Evolutionary conservation across 805 yeast species (phyloP).

Genomic region (Metschnikowia cerradonensis): DNA sequence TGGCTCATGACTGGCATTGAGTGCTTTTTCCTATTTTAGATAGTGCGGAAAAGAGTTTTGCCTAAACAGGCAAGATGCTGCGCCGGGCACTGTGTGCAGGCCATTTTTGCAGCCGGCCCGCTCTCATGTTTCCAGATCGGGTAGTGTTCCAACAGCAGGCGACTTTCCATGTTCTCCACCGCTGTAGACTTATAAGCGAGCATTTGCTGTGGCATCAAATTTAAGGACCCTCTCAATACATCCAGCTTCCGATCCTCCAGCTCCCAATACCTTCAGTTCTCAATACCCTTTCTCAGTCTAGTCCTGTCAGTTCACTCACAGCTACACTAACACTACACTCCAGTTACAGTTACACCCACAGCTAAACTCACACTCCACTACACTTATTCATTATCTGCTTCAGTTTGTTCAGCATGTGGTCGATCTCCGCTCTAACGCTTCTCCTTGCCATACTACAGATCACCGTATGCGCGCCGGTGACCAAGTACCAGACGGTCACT

Average conservation of each 20-base stretch:
- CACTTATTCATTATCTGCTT: background rate
- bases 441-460: slow-evolving; percentile 2
- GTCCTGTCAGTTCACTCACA: background rate
- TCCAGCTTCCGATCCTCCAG: too few relatives aligned
- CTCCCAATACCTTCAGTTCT: background rate
- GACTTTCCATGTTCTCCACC: background rate
- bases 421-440: slow-evolving; percentile 1
- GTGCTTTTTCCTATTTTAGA: slow-evolving; percentile 1
- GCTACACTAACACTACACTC: too few relatives aligned
- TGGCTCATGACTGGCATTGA: background rate
- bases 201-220: background rate
- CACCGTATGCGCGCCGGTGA: slow-evolving; percentile 12
- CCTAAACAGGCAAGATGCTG: slow-evolving; percentile 6
- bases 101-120: slow-evolving; percentile 8
- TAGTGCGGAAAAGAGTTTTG: background rate
- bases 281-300: background rate
- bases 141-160: background rate
- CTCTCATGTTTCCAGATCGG: slow-evolving; percentile 3
- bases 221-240: too few relatives aligned
- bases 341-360: too few relatives aligned
- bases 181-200: background rate
- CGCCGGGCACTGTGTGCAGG: slow-evolving; percentile 3
- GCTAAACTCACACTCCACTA: background rate
- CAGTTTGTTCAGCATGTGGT: slow-evolving; percentile 1
- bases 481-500: slow-evolving; percentile 10